Base-by-base conservation (phyloP, 805 yeast species). In the Myxozyma melibiosi region DNA sequence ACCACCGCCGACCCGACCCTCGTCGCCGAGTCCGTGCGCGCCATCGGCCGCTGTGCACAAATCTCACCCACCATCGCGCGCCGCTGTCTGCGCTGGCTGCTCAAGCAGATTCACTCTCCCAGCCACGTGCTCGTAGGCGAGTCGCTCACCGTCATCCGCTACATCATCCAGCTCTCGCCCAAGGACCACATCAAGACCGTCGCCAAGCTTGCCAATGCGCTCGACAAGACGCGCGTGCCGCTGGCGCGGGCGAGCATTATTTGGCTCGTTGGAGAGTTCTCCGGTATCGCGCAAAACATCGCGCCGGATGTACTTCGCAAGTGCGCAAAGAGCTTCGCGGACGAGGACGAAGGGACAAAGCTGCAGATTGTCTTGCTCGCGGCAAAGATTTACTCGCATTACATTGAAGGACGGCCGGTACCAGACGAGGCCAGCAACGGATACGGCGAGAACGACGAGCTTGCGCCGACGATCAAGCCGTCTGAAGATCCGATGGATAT, bases 191-290 rank as follows among this genome's bases (percentile, higher is more conserved):
- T 82, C 31, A 77, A 78, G 31, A 80, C 85, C 1, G 78, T 86
- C 13, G 76, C 82, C 30, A 78, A 79, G 51, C 73, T 66, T 11
- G 64, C 65, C 5, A 35, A 43, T 5, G 61, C 65, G 1, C 66
- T 76, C 39, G 62, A 61, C 11, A 71, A 71, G 31, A 66, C 63
- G 4, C 56, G 62, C 14, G 67, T 65, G 2, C 55, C 70, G 1
- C 61, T 73, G 16, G 95, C 98, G 0, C 82, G 84, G 63, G 90
- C 96, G 1, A 86, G 92, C 45, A 84, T 91, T 9, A 78, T 92
- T 5, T 94, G 98, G 98, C 77, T 92, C 8, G 80, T 92, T 51
- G 97, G 98, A 3, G 97, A 94, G 67, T 85, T 84, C 68, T 77
- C 85, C 0, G 70, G 68, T 28, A 76, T 76, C 35, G 62, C 64